A percentile compares a stretch with the other conserved stretches of the same genome.
phyloP scores from a whole-genome alignment of 352 stramenopile species.

The Globisporangium orthogonon region DNA sequence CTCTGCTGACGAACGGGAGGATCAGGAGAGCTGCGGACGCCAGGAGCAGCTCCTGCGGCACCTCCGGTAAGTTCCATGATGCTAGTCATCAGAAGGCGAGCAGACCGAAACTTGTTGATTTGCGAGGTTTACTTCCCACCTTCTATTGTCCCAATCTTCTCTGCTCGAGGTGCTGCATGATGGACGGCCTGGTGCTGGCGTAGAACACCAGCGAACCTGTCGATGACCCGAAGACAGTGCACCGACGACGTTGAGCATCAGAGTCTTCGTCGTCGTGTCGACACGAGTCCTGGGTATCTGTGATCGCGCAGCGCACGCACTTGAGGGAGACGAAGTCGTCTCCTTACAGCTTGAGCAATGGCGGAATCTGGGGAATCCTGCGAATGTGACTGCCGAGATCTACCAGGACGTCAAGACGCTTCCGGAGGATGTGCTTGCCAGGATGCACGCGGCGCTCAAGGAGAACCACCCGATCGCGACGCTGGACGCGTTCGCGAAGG shows the following conservation, averaged over 20 bases:
- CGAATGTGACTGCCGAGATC: too few species aligned
- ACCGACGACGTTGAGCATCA: slow-evolving; percentile 1
- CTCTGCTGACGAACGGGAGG: background rate
- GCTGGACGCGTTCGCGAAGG: slow-evolving; percentile 14
- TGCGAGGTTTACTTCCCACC: too few species aligned
- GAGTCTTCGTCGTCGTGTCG: background rate
- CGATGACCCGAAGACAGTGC: slow-evolving; percentile 50
- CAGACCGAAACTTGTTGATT: background rate
- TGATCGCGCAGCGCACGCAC: slow-evolving; percentile 13
- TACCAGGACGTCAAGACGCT: too few species aligned
- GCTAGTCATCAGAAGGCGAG: background rate
- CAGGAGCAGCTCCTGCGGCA: too few species aligned
- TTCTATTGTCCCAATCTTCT: too few species aligned
- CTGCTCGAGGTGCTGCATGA: too few species aligned
- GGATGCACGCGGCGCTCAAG: too few species aligned
- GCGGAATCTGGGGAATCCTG: too few species aligned
- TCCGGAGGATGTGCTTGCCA: too few species aligned
- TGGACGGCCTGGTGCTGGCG: slow-evolving; percentile 1
- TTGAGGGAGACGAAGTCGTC: slow-evolving; percentile 15
- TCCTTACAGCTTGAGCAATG: too few species aligned
- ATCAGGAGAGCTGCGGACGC: background rate
- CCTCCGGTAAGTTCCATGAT: too few species aligned
- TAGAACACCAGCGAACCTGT: slow-evolving; percentile 51
- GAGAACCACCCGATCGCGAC: too few species aligned
- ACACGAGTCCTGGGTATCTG: background rate